These are phyloP conservation scores for Suillus ampliporus DNA, from an alignment of 768 basidiomycete species.

Conservation along the genomic window DNA sequence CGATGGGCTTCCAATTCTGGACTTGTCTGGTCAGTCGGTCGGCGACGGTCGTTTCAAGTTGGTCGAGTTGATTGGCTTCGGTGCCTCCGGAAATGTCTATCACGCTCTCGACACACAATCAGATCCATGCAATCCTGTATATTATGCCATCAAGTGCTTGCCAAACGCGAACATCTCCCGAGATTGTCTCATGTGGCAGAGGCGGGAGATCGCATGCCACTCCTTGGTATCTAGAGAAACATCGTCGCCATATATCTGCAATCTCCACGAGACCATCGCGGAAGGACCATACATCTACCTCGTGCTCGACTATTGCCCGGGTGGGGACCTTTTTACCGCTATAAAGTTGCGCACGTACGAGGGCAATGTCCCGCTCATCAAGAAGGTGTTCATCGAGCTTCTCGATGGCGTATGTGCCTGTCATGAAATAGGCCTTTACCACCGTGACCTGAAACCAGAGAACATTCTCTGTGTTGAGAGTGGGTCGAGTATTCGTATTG, in stretches of 20 bases:
- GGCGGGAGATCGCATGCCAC: conserved; percentile 69
- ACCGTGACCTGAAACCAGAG: conserved; percentile 90
- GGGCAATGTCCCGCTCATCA: conserved; percentile 66
- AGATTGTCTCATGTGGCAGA: conserved; percentile 61
- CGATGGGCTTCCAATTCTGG: conserved; percentile 40
- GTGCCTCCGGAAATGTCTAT: conserved; percentile 82
- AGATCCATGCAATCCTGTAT: conserved; percentile 43
- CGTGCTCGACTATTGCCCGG: conserved; percentile 59
- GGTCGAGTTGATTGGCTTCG: conserved; percentile 66
- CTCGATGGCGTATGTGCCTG: conserved; percentile 80
- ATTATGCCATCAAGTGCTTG: conserved; percentile 80
- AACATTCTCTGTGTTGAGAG: conserved; percentile 68
- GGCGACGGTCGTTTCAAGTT: conserved; percentile 66
- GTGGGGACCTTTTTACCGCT: conserved; percentile 73
- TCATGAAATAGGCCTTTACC: conserved; percentile 72
- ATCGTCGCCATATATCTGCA: conserved; percentile 66
- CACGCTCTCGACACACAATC: conserved; percentile 60
- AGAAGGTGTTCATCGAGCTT: conserved; percentile 72
- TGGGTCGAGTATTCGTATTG: conserved; percentile 60
- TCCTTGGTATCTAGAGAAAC: conserved; percentile 47
- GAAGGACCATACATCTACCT: conserved; percentile 70
- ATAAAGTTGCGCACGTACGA: conserved; percentile 62
- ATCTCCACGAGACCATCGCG: conserved; percentile 65
- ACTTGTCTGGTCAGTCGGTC: conserved; percentile 56
- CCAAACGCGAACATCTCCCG: conserved; percentile 58